Conservation (phyloP, 2,329 filamentous ascomycete species). For the Cadophora sp. region DNA sequence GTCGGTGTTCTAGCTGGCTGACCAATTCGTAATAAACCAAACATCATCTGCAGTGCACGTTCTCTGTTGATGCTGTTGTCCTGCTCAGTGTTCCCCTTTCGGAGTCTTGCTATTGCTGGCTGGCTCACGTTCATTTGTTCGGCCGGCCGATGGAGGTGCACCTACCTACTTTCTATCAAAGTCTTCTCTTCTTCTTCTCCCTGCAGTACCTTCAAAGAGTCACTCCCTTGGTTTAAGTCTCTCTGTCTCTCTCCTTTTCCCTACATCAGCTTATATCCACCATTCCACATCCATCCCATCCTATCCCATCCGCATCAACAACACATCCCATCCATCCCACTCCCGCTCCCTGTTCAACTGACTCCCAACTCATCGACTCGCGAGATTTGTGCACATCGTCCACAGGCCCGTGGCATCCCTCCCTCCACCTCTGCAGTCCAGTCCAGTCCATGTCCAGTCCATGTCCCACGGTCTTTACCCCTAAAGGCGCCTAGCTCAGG, state of each 20-base stretch:
- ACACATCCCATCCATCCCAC: too few species aligned
- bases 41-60: conserved; percentile 4
- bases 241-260: neutral
- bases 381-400: conserved; percentile 10
- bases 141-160: too few species aligned
- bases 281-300: conserved; percentile 8
- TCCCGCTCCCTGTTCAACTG: too few species aligned
- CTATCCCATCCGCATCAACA: too few species aligned
- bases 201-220: too few species aligned
- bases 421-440: neutral
- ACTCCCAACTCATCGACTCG: neutral
- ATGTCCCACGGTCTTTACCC: conserved; percentile 2
- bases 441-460: conserved; percentile 10
- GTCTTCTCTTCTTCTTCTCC: neutral
- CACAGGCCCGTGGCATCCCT: conserved; percentile 22
- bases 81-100: neutral
- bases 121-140: too few species aligned
- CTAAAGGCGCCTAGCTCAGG: conserved; percentile 20
- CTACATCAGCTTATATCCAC: conserved; percentile 14
- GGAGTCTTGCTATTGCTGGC: neutral
- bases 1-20: neutral
- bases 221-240: neutral
- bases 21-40: conserved; percentile 3
- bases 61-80: neutral
- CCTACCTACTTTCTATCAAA: too few species aligned